phyloP scores from a whole-genome alignment of 495 filamentous ascomycete genomes.

The Elasticomyces elasticus region DNA sequence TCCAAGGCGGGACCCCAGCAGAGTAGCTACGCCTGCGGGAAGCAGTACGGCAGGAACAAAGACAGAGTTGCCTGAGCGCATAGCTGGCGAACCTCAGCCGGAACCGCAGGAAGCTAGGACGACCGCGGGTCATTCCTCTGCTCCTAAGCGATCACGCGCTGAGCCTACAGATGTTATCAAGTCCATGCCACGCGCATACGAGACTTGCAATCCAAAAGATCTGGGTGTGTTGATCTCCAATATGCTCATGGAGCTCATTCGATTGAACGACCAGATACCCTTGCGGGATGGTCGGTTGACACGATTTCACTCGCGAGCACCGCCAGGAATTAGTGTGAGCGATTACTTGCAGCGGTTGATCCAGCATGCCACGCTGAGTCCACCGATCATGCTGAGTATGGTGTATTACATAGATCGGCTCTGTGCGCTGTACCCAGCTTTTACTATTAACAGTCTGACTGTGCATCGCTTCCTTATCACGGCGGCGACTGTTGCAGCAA shows the following conservation, averaged over 20 bases:
- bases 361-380: constrained; percentile 84
- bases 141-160: constrained; percentile 27
- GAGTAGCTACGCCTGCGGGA: neutral
- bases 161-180: constrained; percentile 35
- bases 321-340: constrained; percentile 82
- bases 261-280: constrained; percentile 82
- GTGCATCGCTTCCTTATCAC: constrained; percentile 96
- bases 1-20: constrained; percentile 4
- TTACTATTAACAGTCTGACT: constrained; percentile 87
- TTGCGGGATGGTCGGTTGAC: constrained; percentile 76
- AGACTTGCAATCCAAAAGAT: constrained; percentile 66
- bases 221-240: constrained; percentile 83
- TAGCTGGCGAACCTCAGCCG: neutral
- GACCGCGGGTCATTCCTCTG: constrained; percentile 13
- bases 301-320: constrained; percentile 88
- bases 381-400: constrained; percentile 96
- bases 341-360: constrained; percentile 90
- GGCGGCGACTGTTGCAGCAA: constrained; percentile 87
- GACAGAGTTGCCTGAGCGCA: neutral
- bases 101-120: constrained; percentile 19
- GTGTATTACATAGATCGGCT: constrained; percentile 98
- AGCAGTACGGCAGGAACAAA: neutral
- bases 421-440: constrained; percentile 80
- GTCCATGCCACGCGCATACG: constrained; percentile 65
- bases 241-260: constrained; percentile 90